Evolutionary conservation across 2,329 filamentous ascomycete genomes (phyloP).

Genomic region (Mycosphaerella sp.): DNA sequence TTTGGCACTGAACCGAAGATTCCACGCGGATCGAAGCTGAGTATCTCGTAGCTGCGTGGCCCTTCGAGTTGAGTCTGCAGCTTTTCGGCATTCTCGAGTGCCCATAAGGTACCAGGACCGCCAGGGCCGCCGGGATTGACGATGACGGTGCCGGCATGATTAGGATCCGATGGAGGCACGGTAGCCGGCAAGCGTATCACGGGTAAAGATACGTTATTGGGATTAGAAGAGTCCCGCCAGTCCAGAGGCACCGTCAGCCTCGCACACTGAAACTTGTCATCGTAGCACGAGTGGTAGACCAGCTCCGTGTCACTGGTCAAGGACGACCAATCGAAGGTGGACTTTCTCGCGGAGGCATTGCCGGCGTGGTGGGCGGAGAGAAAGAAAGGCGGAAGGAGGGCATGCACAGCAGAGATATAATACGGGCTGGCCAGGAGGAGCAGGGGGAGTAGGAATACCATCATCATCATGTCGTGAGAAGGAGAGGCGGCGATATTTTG

Average conservation of each 20-base stretch:
- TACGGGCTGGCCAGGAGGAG: background rate
- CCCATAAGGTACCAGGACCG: conserved; percentile 31
- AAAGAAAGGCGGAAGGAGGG: background rate
- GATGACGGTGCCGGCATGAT: conserved; percentile 38
- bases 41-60: conserved; percentile 38
- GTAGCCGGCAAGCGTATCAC: conserved; percentile 42
- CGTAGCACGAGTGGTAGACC: conserved; percentile 35
- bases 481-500: background rate
- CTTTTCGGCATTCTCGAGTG: conserved; percentile 15
- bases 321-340: conserved; percentile 15
- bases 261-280: conserved; percentile 42
- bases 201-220: conserved; percentile 36
- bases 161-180: conserved; percentile 34
- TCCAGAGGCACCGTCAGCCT: conserved; percentile 44
- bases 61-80: conserved; percentile 16
- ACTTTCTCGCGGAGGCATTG: background rate
- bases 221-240: conserved; percentile 21
- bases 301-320: conserved; percentile 13
- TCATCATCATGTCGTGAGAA: background rate
- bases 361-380: background rate
- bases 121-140: conserved; percentile 40
- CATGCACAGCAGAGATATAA: background rate
- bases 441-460: background rate
- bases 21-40: conserved; percentile 43
- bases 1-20: conserved; percentile 34